These are phyloP conservation scores for Candida argentea DNA, from an alignment of 805 yeast genomes.

Conservation along the genomic window DNA sequence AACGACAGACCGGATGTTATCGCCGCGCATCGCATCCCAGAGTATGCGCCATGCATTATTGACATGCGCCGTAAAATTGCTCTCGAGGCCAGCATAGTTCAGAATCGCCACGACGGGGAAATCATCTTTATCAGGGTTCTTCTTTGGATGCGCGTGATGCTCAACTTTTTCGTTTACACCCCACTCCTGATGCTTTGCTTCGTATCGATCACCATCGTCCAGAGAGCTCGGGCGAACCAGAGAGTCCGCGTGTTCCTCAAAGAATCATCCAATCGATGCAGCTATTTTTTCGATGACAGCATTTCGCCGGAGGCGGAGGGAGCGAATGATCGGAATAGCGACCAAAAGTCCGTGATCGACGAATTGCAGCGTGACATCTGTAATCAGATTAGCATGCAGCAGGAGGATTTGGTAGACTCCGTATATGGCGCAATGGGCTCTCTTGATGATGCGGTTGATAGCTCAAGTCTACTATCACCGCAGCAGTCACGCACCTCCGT, in stretches of 20 bases:
- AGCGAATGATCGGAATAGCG: neutral
- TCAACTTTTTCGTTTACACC: conserved; percentile 39
- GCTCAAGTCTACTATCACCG: conserved; percentile 10
- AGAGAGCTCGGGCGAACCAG: conserved; percentile 20
- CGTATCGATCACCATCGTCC: conserved; percentile 29
- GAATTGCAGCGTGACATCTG: conserved; percentile 9
- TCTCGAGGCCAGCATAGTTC: too few species aligned
- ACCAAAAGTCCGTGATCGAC: conserved; percentile 4
- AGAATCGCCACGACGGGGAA: too few species aligned
- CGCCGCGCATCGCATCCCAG: conserved; percentile 34
- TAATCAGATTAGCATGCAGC: conserved; percentile 4
- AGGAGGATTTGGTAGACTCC: conserved; percentile 56
- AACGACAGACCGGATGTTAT: conserved; percentile 27
- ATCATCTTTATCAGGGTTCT: conserved; percentile 7
- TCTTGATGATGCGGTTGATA: conserved; percentile 6
- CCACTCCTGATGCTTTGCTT: conserved; percentile 61
- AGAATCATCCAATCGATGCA: conserved; percentile 17
- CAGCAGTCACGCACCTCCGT: neutral
- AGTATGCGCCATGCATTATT: conserved; percentile 49
- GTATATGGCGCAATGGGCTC: conserved; percentile 48
- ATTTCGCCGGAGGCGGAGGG: conserved; percentile 1
- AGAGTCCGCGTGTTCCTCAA: conserved; percentile 19
- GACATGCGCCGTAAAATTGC: too few species aligned
- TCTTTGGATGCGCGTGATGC: conserved; percentile 39
- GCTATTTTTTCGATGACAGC: conserved; percentile 16